A percentile compares a stretch with the other conserved stretches of the same genome.
phyloP scores from a whole-genome alignment of 2,329 filamentous ascomycete genomes.

The Beauveria australis region DNA sequence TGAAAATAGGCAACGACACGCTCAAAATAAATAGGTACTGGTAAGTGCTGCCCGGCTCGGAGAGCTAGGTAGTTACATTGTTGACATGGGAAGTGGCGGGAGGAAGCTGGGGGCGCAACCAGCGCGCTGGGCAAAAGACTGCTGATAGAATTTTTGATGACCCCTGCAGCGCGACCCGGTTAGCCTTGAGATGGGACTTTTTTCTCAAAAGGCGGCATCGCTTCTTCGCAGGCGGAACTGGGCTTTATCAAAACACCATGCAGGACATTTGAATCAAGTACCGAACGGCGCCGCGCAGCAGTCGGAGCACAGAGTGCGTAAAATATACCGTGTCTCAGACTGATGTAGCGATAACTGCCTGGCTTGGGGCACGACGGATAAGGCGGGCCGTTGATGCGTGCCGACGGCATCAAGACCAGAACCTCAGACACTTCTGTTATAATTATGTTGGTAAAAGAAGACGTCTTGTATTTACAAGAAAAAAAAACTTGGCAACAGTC shows the following conservation, averaged over 20 bases:
- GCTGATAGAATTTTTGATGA: neutral
- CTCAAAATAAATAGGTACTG: neutral
- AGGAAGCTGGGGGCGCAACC: neutral
- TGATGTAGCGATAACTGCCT: neutral
- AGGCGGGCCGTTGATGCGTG: neutral
- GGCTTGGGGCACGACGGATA: neutral
- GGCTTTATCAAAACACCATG: neutral
- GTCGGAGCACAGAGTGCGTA: neutral
- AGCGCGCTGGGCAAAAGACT: neutral
- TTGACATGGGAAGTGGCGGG: neutral
- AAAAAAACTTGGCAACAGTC: neutral
- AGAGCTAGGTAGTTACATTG: too few relatives aligned
- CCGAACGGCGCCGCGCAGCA: neutral
- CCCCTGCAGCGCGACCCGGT: neutral
- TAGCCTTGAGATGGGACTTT: neutral
- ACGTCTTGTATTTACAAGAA: neutral
- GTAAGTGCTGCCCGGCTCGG: neutral
- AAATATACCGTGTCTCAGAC: neutral
- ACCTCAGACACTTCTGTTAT: too few relatives aligned
- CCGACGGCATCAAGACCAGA: too few relatives aligned
- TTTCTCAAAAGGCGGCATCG: neutral
- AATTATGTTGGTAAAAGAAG: too few relatives aligned
- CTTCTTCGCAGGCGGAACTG: neutral
- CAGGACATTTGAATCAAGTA: neutral
- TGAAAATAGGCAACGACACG: neutral